These are phyloP conservation scores for Pachysandra terminalis DNA, from an alignment of 164 flowering plant species.

Conservation along the genomic window DNA sequence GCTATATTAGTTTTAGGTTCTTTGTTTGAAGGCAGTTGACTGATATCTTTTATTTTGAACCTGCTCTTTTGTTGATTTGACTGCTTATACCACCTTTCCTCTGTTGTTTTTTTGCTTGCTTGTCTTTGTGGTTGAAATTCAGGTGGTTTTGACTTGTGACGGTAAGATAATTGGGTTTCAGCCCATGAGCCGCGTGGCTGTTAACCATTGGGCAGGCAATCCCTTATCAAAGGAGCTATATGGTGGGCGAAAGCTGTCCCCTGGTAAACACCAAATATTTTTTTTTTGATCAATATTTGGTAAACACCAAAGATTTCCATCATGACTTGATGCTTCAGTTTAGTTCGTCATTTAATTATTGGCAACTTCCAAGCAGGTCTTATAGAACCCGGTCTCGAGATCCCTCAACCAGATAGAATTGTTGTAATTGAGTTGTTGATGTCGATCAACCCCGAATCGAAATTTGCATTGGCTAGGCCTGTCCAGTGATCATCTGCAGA, in stretches of 20 bases:
- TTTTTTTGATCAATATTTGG: too few relatives aligned
- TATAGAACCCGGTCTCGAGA: conserved; percentile 59
- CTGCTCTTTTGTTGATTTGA: not conserved
- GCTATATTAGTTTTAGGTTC: not conserved
- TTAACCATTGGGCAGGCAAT: conserved; percentile 76
- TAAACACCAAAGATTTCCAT: too few relatives aligned
- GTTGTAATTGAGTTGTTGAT: conserved; percentile 63
- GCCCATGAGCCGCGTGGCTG: conserved; percentile 74
- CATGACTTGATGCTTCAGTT: not conserved
- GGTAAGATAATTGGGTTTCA: conserved; percentile 72
- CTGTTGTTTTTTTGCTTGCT: not conserved
- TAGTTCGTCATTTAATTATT: not conserved
- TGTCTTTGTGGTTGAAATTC: conserved; percentile 3
- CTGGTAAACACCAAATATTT: conserved; percentile 40
- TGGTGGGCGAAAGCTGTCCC: conserved; percentile 60
- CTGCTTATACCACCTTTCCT: not conserved
- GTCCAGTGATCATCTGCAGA: conserved; percentile 10
- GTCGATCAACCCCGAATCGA: conserved; percentile 48
- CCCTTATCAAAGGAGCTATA: conserved; percentile 74
- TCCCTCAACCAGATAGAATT: conserved; percentile 39
- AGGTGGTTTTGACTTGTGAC: conserved; percentile 69
- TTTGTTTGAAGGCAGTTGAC: too few relatives aligned
- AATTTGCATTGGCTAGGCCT: conserved; percentile 72
- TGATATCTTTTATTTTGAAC: not conserved
- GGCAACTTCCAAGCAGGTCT: conserved; percentile 43